phyloP scores from a whole-genome alignment of 148 eudicot species.

The Fallopia convolvulus region DNA sequence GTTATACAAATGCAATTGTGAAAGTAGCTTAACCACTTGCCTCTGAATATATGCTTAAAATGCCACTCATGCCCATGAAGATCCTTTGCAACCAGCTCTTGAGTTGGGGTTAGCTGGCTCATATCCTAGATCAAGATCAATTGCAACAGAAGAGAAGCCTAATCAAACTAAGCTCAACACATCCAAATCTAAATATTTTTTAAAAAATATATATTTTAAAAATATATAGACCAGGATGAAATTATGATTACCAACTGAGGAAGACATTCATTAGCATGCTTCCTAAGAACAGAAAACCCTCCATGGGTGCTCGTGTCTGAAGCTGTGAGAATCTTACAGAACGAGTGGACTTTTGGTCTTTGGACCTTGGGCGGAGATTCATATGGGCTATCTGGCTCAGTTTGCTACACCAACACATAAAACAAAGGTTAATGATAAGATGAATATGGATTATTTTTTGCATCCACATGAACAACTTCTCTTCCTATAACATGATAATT shows the following conservation, averaged over 20 bases:
- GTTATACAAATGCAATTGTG: background rate
- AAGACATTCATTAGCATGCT: slow-evolving; percentile 85
- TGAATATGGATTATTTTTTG: too few relatives aligned
- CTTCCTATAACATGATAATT: background rate
- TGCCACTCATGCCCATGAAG: slow-evolving; percentile 90
- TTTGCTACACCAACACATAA: slow-evolving; percentile 34
- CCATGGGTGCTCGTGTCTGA: slow-evolving; percentile 98
- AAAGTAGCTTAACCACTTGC: slow-evolving; percentile 19
- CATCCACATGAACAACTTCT: background rate
- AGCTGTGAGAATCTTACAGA: slow-evolving; percentile 74
- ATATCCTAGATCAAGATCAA: slow-evolving; percentile 45
- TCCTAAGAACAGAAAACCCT: slow-evolving; percentile 90
- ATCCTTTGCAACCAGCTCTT: slow-evolving; percentile 81
- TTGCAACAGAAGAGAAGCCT: background rate
- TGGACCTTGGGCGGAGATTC: slow-evolving; percentile 39
- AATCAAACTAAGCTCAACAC: background rate
- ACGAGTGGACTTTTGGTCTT: slow-evolving; percentile 46
- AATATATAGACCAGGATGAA: background rate
- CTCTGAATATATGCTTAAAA: slow-evolving; percentile 85
- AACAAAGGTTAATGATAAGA: background rate
- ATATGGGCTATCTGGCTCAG: slow-evolving; percentile 53
- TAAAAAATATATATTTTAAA: too few relatives aligned
- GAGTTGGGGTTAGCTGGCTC: slow-evolving; percentile 69
- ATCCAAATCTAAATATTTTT: background rate
- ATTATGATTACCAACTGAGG: slow-evolving; percentile 62